Base-by-base conservation (phyloP, 208 protist genomes). In the Herpetomonas tarakana region DNA sequence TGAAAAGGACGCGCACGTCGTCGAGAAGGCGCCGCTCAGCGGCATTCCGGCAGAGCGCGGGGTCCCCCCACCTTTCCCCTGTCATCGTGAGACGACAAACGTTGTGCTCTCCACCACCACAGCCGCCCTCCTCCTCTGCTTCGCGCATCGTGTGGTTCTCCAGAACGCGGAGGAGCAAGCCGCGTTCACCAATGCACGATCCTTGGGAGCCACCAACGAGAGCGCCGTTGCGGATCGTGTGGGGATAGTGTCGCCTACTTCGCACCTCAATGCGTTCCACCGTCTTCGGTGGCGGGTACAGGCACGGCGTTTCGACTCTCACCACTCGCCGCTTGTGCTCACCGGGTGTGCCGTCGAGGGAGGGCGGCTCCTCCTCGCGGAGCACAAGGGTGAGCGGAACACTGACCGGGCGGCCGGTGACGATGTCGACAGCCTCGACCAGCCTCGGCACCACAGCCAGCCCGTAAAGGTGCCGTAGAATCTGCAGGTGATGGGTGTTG, bases 381-480 rank as follows among this genome's bases (percentile, higher is more conserved):
- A 92, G 63, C 41, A 87, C 60, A 16, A 92, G 77, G 45, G 74
- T 76, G 49, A 94, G 68, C 28, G 80, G 84, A 1, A 94, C 74
- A 9, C 81, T 86, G 14, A 92, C 78, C 16, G 83, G 65, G 35
- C 71, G 64, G 6, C 81, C 76, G 1, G 84, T 98, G 54, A 96
- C 81, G 1, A 97, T 91, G 65, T 98, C 96, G 1, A 86, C 52
- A 26, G 94, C 88, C 62, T 97, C 80, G 53, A 98, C 67, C 27
- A 96, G 80, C 4, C 96, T 77, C 2, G 89, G 88, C 41, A 98
- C 92, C 12, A 93, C 79, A 0, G 96, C 96, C 7, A 98, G 59
- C n/a, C 81, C 94, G 69, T 98, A 99, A 0, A 99, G 62, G 55
- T 98, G 97, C 3, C 97, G 74, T 1, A 98, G 73, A 30, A 75